phyloP scores from a whole-genome alignment of 2,329 filamentous ascomycete genomes.

The Alternaria sp. region DNA sequence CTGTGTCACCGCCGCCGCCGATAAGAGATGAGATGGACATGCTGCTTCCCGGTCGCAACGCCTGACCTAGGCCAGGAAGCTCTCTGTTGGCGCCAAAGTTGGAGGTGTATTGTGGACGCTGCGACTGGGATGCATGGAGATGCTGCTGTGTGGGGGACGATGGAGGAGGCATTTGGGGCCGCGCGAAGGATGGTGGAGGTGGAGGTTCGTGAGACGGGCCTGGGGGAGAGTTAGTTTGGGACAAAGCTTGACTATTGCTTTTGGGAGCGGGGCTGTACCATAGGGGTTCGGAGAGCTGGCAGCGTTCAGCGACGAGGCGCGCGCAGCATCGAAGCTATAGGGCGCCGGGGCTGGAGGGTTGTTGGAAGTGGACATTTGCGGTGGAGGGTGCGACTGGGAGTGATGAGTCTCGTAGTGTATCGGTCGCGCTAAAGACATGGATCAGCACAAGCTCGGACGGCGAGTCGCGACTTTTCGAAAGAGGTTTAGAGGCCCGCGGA shows the following conservation, averaged over 20 bases:
- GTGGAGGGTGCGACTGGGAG: constrained; percentile 39
- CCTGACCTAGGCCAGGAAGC: constrained; percentile 57
- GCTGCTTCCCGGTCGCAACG: constrained; percentile 65
- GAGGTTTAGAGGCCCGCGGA: constrained; percentile 17
- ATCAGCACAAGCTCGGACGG: constrained; percentile 20
- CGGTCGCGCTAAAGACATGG: constrained; percentile 35
- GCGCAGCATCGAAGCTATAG: constrained; percentile 51
- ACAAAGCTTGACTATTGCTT: constrained; percentile 15
- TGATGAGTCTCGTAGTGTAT: constrained; percentile 35
- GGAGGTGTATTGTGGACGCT: constrained; percentile 51
- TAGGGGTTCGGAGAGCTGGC: constrained; percentile 43
- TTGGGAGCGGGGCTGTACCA: constrained; percentile 34
- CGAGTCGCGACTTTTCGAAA: constrained; percentile 21
- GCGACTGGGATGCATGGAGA: constrained; percentile 46
- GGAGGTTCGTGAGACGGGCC: constrained; percentile 48
- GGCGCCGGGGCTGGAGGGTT: constrained; percentile 45
- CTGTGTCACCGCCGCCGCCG: constrained; percentile 60
- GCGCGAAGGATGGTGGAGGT: constrained; percentile 51
- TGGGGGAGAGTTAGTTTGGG: constrained; percentile 36
- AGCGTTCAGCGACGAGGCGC: constrained; percentile 53
- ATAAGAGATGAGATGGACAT: constrained; percentile 80
- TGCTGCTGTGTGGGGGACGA: constrained; percentile 55
- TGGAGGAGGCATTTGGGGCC: constrained; percentile 58
- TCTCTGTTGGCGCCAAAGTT: constrained; percentile 61
- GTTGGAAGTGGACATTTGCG: constrained; percentile 43